phyloP scores from a whole-genome alignment of 495 filamentous ascomycete species.

The Neurospora pannonica region DNA sequence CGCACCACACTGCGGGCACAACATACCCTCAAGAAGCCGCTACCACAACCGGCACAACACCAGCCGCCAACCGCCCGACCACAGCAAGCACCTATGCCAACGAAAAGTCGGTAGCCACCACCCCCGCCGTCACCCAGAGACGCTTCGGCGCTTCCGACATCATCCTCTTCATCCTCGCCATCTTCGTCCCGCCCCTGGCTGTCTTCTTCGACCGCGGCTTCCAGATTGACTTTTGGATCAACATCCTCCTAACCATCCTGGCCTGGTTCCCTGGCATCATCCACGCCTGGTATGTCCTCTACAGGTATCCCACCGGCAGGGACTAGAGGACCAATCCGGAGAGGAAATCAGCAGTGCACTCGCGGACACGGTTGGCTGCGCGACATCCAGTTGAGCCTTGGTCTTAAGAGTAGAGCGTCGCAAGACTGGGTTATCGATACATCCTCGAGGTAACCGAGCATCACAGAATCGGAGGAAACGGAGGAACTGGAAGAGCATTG shows the following conservation, averaged over 20 bases:
- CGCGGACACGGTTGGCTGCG: neutral
- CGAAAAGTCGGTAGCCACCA: neutral
- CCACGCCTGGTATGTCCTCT: slow-evolving; percentile 48
- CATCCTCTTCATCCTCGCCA: slow-evolving; percentile 42
- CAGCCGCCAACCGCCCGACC: neutral
- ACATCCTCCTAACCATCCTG: slow-evolving; percentile 77
- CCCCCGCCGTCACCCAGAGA: neutral
- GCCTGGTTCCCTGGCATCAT: slow-evolving; percentile 71
- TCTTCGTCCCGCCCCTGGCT: slow-evolving; percentile 80
- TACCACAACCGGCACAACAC: neutral
- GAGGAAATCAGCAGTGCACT: slow-evolving; percentile 13
- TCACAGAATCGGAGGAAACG: neutral
- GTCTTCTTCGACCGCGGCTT: slow-evolving; percentile 88
- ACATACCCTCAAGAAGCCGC: neutral
- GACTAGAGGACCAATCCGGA: neutral
- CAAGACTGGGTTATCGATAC: neutral
- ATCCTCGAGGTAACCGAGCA: neutral
- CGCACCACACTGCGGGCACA: neutral
- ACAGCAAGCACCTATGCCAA: neutral
- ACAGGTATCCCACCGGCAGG: neutral
- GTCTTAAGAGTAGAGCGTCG: neutral
- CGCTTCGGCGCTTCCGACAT: slow-evolving; percentile 3
- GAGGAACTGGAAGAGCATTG: neutral
- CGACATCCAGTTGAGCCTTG: neutral
- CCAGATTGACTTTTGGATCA: slow-evolving; percentile 74